phyloP scores from a whole-genome alignment of 164 flowering plant species.

The Liriodendron chinense region DNA sequence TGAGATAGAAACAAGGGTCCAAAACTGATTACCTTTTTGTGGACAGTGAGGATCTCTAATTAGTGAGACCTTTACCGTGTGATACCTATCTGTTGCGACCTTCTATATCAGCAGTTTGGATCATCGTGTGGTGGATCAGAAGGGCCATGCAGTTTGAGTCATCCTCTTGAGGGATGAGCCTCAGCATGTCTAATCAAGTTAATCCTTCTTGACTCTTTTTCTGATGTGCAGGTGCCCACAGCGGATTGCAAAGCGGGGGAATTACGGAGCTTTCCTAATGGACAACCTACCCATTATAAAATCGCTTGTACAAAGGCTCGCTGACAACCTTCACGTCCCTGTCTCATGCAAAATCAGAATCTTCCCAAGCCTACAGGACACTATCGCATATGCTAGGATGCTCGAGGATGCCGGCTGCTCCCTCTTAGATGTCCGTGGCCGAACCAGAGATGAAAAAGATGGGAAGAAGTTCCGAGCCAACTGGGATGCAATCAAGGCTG shows the following conservation, averaged over 20 bases:
- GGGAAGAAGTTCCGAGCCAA: slow-evolving; percentile 74
- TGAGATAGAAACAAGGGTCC: no score
- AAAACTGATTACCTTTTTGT: no score
- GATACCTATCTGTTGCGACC: no score
- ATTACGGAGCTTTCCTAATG: slow-evolving; percentile 97
- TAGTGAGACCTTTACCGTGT: no score
- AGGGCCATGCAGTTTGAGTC: no score
- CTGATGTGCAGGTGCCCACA: slow-evolving; percentile 78
- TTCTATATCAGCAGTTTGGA: no score
- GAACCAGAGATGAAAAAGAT: slow-evolving; percentile 92
- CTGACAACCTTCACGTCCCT: slow-evolving; percentile 67
- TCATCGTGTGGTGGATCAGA: no score
- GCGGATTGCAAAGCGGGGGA: slow-evolving; percentile 86
- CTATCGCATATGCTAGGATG: slow-evolving; percentile 89
- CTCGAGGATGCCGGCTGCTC: slow-evolving; percentile 98
- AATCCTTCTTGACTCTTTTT: neutral
- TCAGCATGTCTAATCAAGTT: no score
- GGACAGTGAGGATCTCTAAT: no score
- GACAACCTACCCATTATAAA: slow-evolving; percentile 89
- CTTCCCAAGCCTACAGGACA: slow-evolving; percentile 73
- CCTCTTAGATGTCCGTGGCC: slow-evolving; percentile 92
- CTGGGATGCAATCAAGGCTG: slow-evolving; percentile 80
- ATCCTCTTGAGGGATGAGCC: no score
- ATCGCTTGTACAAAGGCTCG: slow-evolving; percentile 75
- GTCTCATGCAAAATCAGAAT: slow-evolving; percentile 93